These are phyloP conservation scores for Tuctoria greenei DNA, from an alignment of 176 grass and related monocot species.

Conservation along the genomic window DNA sequence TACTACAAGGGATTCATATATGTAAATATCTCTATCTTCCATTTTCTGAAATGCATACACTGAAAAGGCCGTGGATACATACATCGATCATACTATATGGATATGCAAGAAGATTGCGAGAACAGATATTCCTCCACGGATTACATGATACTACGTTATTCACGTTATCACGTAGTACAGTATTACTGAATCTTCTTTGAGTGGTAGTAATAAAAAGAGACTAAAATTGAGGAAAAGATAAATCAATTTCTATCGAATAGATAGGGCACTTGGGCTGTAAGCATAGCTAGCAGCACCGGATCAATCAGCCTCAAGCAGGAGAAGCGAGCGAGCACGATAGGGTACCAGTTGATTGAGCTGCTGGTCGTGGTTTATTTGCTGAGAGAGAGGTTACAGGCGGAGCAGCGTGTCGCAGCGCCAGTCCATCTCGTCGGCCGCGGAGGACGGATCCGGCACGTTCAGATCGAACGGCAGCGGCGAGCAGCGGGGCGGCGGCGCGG, in stretches of 20 bases:
- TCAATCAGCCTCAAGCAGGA: not conserved
- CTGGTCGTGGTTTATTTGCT: not conserved
- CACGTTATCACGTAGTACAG: conserved; percentile 41
- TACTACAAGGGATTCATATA: not conserved
- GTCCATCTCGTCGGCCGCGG: conserved; percentile 54
- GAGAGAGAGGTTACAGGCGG: conserved; percentile 31
- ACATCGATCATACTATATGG: not conserved
- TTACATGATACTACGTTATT: conserved; percentile 39
- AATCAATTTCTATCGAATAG: conserved; percentile 37
- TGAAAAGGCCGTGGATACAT: not conserved
- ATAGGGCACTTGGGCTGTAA: not conserved
- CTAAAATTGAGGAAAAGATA: not conserved
- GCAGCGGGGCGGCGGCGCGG: conserved; percentile 4
- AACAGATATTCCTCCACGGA: conserved; percentile 18
- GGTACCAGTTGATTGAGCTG: not conserved
- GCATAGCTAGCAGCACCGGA: conserved; percentile 22
- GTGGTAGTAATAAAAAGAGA: conserved; percentile 11
- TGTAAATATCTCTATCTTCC: conserved; percentile 36
- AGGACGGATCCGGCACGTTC: conserved; percentile 52
- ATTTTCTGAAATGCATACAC: conserved; percentile 16
- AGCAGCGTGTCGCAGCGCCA: conserved; percentile 66
- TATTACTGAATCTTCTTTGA: conserved; percentile 35
- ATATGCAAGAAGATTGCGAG: not conserved
- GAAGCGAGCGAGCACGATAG: not conserved
- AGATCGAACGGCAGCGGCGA: conserved; percentile 67